Percentiles rank a stretch among this genome's conserved stretches.
phyloP scores from a whole-genome alignment of 169 alveolate genomes.

The Perkinsus olseni region DNA sequence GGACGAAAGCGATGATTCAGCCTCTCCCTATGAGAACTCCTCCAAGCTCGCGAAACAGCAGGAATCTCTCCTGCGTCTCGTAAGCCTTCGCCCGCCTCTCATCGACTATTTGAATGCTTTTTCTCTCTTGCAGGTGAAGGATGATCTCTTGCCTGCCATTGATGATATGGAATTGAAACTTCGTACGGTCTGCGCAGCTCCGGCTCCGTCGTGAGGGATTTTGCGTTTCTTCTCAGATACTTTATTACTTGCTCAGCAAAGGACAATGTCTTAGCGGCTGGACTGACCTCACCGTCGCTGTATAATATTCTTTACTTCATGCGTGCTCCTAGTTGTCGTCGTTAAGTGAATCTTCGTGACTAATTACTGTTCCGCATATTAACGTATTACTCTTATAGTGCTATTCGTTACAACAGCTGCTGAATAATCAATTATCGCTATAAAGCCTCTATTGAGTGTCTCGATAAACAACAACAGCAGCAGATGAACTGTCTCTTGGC shows the following conservation, averaged over 20 bases:
- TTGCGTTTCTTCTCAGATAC: background rate
- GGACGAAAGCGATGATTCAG: background rate
- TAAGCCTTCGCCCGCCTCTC: background rate
- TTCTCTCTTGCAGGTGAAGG: background rate
- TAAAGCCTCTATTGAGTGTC: too few species aligned
- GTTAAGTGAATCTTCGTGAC: background rate
- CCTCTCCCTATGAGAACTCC: background rate
- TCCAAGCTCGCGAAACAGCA: background rate
- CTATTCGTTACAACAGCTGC: too few species aligned
- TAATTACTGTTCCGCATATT: background rate
- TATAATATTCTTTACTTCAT: background rate
- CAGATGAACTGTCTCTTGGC: too few species aligned
- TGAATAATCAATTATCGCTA: too few species aligned
- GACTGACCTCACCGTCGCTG: background rate
- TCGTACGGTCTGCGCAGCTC: background rate
- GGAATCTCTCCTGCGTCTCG: background rate
- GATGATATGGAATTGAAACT: background rate
- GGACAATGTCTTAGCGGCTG: background rate
- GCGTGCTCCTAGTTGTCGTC: background rate
- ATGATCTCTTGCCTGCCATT: background rate
- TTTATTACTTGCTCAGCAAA: background rate
- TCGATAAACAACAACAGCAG: too few species aligned
- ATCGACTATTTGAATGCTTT: background rate
- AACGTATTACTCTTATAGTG: background rate
- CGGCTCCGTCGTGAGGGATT: background rate